Evolutionary conservation across 2,329 filamentous ascomycete genomes (phyloP).

Genomic region (Verticillium nonalfalfae): DNA sequence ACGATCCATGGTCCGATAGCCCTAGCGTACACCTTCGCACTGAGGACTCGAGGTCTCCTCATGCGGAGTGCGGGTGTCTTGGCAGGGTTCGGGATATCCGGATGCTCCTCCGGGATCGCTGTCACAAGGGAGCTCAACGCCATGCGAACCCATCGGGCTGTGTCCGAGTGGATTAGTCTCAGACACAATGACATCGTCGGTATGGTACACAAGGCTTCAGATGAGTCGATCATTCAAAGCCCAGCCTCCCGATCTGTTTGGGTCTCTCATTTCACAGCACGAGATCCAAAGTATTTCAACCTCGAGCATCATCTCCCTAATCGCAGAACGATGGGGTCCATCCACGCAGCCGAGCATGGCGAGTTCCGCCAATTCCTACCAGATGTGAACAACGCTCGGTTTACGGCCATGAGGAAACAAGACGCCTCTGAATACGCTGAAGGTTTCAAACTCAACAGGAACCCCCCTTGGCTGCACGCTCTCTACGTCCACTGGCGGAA

Average conservation of each 20-base stretch:
- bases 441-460: slow-evolving; percentile 49
- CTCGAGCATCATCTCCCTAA: not conserved
- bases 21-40: no score
- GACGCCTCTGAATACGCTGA: slow-evolving; percentile 56
- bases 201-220: no score
- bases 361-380: slow-evolving; percentile 55
- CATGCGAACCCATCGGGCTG: no score
- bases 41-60: no score
- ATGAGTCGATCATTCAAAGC: no score
- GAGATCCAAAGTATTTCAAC: not conserved
- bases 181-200: no score
- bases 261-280: not conserved
- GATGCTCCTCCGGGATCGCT: no score
- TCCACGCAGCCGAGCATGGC: slow-evolving; percentile 4
- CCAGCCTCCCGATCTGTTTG: not conserved
- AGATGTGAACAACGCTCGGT: slow-evolving; percentile 54
- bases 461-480: slow-evolving; percentile 61
- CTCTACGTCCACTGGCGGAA: slow-evolving; percentile 54
- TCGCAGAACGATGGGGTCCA: not conserved
- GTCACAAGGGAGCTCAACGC: no score
- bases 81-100: no score
- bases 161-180: no score
- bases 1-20: no score
- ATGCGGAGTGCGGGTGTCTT: no score
- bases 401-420: slow-evolving; percentile 56